Base-by-base conservation (phyloP, 495 filamentous ascomycete genomes). In the Pseudevernia furfuracea region DNA sequence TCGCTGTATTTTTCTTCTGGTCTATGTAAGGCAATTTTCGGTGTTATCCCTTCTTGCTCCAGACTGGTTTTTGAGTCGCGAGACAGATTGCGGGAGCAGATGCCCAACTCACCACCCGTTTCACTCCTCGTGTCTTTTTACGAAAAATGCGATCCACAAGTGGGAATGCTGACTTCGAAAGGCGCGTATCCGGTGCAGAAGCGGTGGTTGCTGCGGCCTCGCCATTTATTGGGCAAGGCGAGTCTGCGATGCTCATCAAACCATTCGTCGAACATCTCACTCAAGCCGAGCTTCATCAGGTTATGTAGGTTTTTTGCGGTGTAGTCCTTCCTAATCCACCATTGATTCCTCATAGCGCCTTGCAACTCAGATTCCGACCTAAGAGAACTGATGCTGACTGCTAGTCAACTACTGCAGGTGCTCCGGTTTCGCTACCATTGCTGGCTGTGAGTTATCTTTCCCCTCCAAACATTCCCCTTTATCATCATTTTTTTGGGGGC, bases 151-250 rank as follows among this genome's bases (percentile, higher is more conserved):
- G n/a, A n/a, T n/a, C n/a, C n/a, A n/a, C n/a, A n/a, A n/a, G n/a
- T n/a, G n/a, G n/a, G n/a, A n/a, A n/a, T 36, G 34, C 34, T 36
- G 34, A 36, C 34, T 36, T 8, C 34, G 34, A 36, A 36, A 36
- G 8, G 34, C 80, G 84, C 12, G 89, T 96, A n/a, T 94, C 90
- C n/a, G 92, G 92, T 48, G 90, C 89, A 55, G 92, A 96, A 72
- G 90, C 92, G 30, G 88, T 96, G 37, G 92, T 96, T 36, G 92
- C 92, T 37, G 89, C 91, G 52, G 92, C 92, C n/a, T 92, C 91
- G 8, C 92, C 92, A 1, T 96, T 96, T 76, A 92, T 96, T 68
- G 92, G 92, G 38, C 91, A 94, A 77, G 92, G 92, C 67, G 92
- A 96, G 79, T 92, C 89, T 11, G 92, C 89, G 41, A 93, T 96